Evolutionary conservation across 1,284 basidiomycete genomes (phyloP).

Genomic region (Ceratobasidium sp.): DNA sequence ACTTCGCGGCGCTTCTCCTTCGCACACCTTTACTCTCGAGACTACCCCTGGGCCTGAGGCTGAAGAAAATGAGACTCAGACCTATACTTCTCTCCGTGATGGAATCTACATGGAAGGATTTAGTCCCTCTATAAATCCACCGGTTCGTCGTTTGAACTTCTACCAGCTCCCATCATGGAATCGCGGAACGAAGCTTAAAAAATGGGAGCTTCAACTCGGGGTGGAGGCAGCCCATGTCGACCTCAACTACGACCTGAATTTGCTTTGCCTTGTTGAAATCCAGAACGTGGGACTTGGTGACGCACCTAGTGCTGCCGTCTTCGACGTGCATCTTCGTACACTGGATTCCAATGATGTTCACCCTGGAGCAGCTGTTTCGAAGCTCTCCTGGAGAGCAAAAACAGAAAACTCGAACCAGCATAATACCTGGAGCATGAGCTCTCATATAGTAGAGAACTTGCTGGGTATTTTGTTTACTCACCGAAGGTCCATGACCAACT

Average conservation of each 20-base stretch:
- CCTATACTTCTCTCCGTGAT: not conserved
- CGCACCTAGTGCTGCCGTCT: not conserved
- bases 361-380: constrained; percentile 16
- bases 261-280: constrained; percentile 1
- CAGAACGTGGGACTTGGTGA: not conserved
- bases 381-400: not conserved
- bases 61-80: not conserved
- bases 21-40: constrained; percentile 8
- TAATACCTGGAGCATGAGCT: not conserved
- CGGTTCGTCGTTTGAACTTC: not conserved
- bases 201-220: constrained; percentile 18
- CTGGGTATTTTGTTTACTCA: constrained; percentile 15
- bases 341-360: constrained; percentile 17
- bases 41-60: not conserved
- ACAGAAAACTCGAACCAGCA: not conserved
- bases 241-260: constrained; percentile 9
- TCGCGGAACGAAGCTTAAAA: constrained; percentile 6
- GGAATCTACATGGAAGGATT: constrained; percentile 18
- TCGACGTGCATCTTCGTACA: constrained; percentile 5
- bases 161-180: constrained; percentile 29
- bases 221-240: constrained; percentile 12
- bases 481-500: not conserved
- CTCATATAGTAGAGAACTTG: constrained; percentile 5
- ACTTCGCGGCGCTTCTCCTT: not conserved
- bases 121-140: not conserved